Evolutionary conservation across 2,329 filamentous ascomycete species (phyloP).

Genomic region (Botrytis elliptica): DNA sequence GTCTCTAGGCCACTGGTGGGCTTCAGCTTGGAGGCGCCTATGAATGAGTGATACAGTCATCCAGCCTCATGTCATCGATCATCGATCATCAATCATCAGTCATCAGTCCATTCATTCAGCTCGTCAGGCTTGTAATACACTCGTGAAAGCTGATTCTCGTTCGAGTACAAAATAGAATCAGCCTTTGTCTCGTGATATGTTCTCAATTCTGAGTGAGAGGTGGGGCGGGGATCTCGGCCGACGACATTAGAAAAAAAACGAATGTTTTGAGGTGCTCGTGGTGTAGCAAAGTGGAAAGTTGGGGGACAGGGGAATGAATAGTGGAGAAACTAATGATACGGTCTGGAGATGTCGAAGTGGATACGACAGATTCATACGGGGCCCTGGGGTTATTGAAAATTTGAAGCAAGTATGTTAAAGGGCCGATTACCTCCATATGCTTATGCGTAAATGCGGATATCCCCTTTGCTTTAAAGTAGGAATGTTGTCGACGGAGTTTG

Average conservation of each 20-base stretch:
- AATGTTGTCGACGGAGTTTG: not conserved
- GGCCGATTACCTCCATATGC: slow-evolving; percentile 14
- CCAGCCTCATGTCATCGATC: not conserved
- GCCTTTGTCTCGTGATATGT: not conserved
- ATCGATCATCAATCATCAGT: not conserved
- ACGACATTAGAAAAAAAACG: not conserved
- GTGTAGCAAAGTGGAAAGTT: not conserved
- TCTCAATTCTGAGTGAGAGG: not conserved
- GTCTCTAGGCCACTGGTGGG: not conserved
- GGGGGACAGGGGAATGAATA: not conserved
- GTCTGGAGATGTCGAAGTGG: slow-evolving; percentile 11
- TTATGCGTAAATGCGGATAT: slow-evolving; percentile 8
- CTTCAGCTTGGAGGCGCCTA: not conserved
- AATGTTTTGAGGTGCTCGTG: not conserved
- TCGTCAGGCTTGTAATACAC: not conserved
- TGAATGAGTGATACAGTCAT: not conserved
- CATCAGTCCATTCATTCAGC: not conserved
- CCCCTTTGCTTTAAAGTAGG: not conserved
- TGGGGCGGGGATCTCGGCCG: not conserved
- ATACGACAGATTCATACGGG: not conserved
- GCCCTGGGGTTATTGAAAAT: not conserved
- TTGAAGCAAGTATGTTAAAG: not conserved
- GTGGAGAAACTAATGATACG: not conserved
- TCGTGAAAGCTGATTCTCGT: not conserved
- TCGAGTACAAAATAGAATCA: not conserved